These are phyloP conservation scores for Delonix regia DNA, from an alignment of 306 rosid genomes.

Conservation along the genomic window DNA sequence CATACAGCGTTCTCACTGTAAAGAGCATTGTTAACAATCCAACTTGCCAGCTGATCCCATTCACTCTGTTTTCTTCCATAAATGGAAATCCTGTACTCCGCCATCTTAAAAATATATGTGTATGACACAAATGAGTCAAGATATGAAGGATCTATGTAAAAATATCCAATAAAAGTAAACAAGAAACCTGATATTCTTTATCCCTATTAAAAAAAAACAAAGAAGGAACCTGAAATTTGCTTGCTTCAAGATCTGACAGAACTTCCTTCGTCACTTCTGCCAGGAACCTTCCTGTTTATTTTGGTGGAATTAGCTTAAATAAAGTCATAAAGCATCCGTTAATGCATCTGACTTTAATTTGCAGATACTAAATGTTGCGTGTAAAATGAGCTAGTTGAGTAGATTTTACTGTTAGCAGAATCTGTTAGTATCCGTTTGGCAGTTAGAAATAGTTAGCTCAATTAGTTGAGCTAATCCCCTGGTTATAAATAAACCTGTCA, in stretches of 20 bases:
- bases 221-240: constrained; percentile 47
- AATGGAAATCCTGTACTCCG: constrained; percentile 84
- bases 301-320: constrained; percentile 23
- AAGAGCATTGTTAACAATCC: constrained; percentile 81
- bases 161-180: background rate
- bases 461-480: too few relatives aligned
- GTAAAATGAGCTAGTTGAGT: too few relatives aligned
- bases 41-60: constrained; percentile 93
- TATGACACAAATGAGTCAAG: constrained; percentile 8
- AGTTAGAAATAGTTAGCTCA: too few relatives aligned
- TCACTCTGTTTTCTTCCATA: constrained; percentile 93
- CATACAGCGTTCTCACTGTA: constrained; percentile 83
- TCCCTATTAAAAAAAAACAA: background rate
- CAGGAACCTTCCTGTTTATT: constrained; percentile 68
- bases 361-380: too few relatives aligned
- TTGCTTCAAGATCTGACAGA: constrained; percentile 75
- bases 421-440: too few relatives aligned
- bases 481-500: too few relatives aligned
- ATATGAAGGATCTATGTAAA: constrained; percentile 4
- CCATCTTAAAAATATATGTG: constrained; percentile 66
- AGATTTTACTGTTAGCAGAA: too few relatives aligned
- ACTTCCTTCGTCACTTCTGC: constrained; percentile 88
- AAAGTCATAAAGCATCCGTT: constrained; percentile 24
- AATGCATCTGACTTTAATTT: constrained; percentile 26
- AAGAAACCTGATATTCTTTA: constrained; percentile 52